Evolutionary conservation across 495 filamentous ascomycete species (phyloP).

Genomic region (Annulohypoxylon moriforme): DNA sequence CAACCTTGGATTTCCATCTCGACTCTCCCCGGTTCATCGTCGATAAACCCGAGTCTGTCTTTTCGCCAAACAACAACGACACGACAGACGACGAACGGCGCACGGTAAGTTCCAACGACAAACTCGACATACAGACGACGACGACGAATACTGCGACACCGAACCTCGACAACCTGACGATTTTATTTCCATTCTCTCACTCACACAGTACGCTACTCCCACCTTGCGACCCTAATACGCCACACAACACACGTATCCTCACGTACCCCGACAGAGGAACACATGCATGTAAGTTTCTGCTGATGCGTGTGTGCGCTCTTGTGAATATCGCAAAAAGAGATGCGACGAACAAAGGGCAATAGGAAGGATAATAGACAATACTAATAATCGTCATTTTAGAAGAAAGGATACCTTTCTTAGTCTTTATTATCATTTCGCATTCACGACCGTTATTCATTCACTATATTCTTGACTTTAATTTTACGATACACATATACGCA

Average conservation of each 20-base stretch:
- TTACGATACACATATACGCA: slow-evolving; percentile 12
- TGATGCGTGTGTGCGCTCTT: not conserved
- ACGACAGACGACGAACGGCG: slow-evolving; percentile 27
- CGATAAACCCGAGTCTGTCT: slow-evolving; percentile 39
- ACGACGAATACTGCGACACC: slow-evolving; percentile 20
- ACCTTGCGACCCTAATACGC: slow-evolving; percentile 22
- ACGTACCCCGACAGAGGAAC: slow-evolving; percentile 24
- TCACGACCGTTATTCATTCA: slow-evolving; percentile 29
- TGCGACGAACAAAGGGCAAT: slow-evolving; percentile 29
- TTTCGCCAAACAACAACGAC: slow-evolving; percentile 30
- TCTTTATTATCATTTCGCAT: slow-evolving; percentile 13
- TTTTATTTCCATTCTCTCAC: slow-evolving; percentile 21
- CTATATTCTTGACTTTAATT: slow-evolving; percentile 13
- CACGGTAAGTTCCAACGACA: slow-evolving; percentile 41
- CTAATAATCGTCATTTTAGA: slow-evolving; percentile 16
- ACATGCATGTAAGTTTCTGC: slow-evolving; percentile 34
- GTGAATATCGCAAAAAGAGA: slow-evolving; percentile 11
- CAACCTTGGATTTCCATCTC: slow-evolving; percentile 26
- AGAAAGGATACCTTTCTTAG: slow-evolving; percentile 16
- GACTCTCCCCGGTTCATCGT: slow-evolving; percentile 18
- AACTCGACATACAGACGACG: slow-evolving; percentile 33
- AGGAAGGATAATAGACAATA: not conserved
- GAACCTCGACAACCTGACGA: slow-evolving; percentile 24
- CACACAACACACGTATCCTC: not conserved
- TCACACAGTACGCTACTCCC: too few relatives aligned